Base-by-base conservation (phyloP, 2,329 filamentous ascomycete species). In the Calonectria crousiana region DNA sequence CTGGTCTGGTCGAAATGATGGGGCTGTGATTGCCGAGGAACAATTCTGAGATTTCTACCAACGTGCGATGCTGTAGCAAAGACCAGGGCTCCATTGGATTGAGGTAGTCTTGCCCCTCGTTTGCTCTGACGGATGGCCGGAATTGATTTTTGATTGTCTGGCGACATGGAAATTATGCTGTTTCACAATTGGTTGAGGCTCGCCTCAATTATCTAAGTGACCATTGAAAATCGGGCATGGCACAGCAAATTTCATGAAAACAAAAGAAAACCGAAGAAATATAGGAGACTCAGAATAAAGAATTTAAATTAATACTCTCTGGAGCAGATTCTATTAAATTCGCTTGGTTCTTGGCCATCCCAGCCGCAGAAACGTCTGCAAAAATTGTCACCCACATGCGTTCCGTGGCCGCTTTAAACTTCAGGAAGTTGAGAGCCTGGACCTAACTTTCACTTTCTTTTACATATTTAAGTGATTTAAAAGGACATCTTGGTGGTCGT, bases 41-140 rank as follows among this genome's bases (percentile, higher is more conserved):
- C 20, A 13, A 20, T 9, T 47, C 20, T 47, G n/a, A 23, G 20
- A 47, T 5, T 23, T 23, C 44, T 10, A 23, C 10, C 44, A 47
- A 47, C 10, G 41, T 47, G 44, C 3, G 10, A 13, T n/a, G 44
- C 44, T 23, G 20, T 13, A 11, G n/a, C n/a, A 4, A 47, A 47
- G n/a, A 9, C n/a, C 6, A n/a, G 9, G 10, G 9, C 44, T 13
- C 20, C 0, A 9, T 6, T 13, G 9, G 8, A 20, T 11, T 1
- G 4, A 11, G 3, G 10, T 47, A 6, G 18, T n/a, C n/a, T 1
- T n/a, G 20, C 4, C 1, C n/a, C 44, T 47, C 13, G 20, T 23
- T 6, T 4, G 9, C 2, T 13, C 13, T 47, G 2, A n/a, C 10
- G n/a, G 3, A 8, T 47, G 41, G 4, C 4, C 3, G 9, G 4